These are phyloP conservation scores for Xylariaceae sp. DNA, from an alignment of 2,329 filamentous ascomycete species.

Conservation along the genomic window DNA sequence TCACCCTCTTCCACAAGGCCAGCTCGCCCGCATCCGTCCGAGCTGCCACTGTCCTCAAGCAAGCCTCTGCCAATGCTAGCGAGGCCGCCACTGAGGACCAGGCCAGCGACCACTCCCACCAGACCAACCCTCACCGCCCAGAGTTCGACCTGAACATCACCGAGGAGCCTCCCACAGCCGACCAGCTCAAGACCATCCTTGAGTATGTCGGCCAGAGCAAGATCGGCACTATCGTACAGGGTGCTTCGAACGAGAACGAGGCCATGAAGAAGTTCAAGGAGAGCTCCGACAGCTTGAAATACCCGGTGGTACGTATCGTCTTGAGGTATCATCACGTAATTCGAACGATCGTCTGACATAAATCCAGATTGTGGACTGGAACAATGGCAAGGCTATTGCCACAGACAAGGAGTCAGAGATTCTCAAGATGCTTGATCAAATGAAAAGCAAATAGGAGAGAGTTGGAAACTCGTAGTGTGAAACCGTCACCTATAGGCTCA, in stretches of 20 bases:
- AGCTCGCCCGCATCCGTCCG: slow-evolving; percentile 68
- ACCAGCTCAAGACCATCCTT: slow-evolving; percentile 80
- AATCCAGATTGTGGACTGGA: slow-evolving; percentile 78
- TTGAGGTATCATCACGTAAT: not conserved
- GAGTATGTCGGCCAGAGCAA: slow-evolving; percentile 71
- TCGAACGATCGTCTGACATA: slow-evolving; percentile 5
- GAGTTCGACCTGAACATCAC: slow-evolving; percentile 87
- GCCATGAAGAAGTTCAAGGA: slow-evolving; percentile 77
- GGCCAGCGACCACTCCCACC: slow-evolving; percentile 61
- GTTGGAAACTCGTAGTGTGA: slow-evolving; percentile 1
- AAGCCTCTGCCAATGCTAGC: slow-evolving; percentile 68
- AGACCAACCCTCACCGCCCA: slow-evolving; percentile 51
- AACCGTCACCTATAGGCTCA: not conserved
- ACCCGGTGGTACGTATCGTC: slow-evolving; percentile 66
- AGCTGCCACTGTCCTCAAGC: slow-evolving; percentile 75
- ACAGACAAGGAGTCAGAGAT: slow-evolving; percentile 88
- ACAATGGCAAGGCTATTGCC: slow-evolving; percentile 75
- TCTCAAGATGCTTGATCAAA: slow-evolving; percentile 69
- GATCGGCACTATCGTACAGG: slow-evolving; percentile 64
- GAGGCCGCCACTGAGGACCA: slow-evolving; percentile 71
- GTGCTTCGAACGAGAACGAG: slow-evolving; percentile 71
- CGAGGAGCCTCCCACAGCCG: slow-evolving; percentile 73
- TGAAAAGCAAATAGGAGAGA: slow-evolving; percentile 36
- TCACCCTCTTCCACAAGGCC: slow-evolving; percentile 94
- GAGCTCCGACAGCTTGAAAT: slow-evolving; percentile 64